Evolutionary conservation across 2,329 filamentous ascomycete genomes (phyloP), one percentile per base, ranked within the genome.

Genomic region (Rhynchosporium graminicola): DNA sequence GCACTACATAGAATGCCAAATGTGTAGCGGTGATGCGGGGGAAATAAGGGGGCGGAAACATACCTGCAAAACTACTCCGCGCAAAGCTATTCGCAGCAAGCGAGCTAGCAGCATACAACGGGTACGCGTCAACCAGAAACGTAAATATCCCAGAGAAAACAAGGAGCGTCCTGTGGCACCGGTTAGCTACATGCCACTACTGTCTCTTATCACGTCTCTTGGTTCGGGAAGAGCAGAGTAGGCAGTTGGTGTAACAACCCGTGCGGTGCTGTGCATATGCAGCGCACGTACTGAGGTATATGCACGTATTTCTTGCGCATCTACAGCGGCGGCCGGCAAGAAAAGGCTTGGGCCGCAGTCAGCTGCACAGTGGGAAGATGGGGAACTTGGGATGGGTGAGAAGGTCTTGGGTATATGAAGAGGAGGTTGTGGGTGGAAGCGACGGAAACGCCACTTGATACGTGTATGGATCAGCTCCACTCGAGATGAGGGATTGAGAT

Each of bases 121-220:
- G 88, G 75, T 93, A 93, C 28, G 89, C 88, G 74, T 92, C 90
- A 68, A 91, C 88, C 76, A 74, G 66, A 77, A 96, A 97, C 12
- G 92, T 96, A 76, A 96, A 97, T 68, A 96, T 86, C 58, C 92
- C 91, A 61, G 86, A 88, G 76, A 91, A 97, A 36, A 89, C 86
- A 62, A 96, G 83, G 64, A 96, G 83, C 59, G 85, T 88, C 58
- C 90, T 91, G 61, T 54, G 64, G 50, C 65, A 65, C n/a, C 64
- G 64, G 68, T 74, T 72, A 72, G 71, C 68, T 43, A 68, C 63
- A 43, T 54, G 42, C 63, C 59, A 43, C 59, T 43, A 63, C 43
- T 65, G 59, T 57, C 42, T 36, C 33, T 36, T 2, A 36, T 36
- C 33, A 36, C 33, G 9, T 36, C 33, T 6, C 2, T 36, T 2